These are phyloP conservation scores for Opeltia flavorubescens DNA, from an alignment of 495 filamentous ascomycete genomes.

Conservation along the genomic window DNA sequence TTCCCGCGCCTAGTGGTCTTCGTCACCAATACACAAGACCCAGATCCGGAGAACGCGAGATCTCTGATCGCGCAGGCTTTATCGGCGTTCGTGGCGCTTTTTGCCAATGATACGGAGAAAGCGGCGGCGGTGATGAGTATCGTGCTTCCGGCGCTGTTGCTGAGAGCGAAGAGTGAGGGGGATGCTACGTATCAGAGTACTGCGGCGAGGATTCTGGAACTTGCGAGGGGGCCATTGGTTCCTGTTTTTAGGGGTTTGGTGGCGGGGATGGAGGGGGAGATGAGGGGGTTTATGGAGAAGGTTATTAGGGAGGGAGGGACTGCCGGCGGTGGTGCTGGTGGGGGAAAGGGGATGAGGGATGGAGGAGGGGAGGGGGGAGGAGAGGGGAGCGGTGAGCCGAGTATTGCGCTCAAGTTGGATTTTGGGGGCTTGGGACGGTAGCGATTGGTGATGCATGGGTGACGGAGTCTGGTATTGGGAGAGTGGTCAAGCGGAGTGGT, in stretches of 20 bases:
- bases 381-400: slow-evolving; percentile 51
- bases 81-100: slow-evolving; percentile 47
- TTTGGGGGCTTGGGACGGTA: no score
- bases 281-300: slow-evolving; percentile 69
- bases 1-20: slow-evolving; percentile 67
- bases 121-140: slow-evolving; percentile 49
- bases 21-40: slow-evolving; percentile 36
- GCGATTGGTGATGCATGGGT: no score
- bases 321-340: slow-evolving; percentile 21
- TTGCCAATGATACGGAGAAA: slow-evolving; percentile 33
- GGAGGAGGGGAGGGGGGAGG: slow-evolving; percentile 23
- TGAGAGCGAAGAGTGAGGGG: slow-evolving; percentile 41
- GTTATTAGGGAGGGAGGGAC: slow-evolving; percentile 50
- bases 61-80: slow-evolving; percentile 57
- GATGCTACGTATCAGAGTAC: slow-evolving; percentile 48
- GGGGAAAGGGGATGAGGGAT: slow-evolving; percentile 18
- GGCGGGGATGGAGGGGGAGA: slow-evolving; percentile 49
- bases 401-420: slow-evolving; percentile 87
- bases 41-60: slow-evolving; percentile 60
- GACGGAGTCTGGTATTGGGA: no score
- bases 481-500: no score
- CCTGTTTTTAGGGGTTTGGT: slow-evolving; percentile 62
- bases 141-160: slow-evolving; percentile 66
- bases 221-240: slow-evolving; percentile 63
- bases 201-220: slow-evolving; percentile 58